Evolutionary conservation across 768 basidiomycete genomes (phyloP).

Genomic region (Xerocomellus dryophilus): DNA sequence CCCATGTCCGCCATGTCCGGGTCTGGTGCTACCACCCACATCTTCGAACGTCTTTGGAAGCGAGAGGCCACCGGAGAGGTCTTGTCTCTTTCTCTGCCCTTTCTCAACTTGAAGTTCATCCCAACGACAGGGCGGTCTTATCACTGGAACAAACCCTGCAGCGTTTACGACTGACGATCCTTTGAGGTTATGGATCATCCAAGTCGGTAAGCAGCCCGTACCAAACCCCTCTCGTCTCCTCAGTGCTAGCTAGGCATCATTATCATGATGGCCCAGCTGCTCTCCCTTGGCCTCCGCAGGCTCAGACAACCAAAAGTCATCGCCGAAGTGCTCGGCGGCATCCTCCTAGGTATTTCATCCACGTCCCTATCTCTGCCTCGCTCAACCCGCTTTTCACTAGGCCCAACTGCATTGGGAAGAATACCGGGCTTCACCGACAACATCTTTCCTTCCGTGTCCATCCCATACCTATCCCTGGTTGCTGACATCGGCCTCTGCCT

Average conservation of each 20-base stretch:
- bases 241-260: constrained; percentile 60
- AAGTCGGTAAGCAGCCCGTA: constrained; percentile 54
- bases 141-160: constrained; percentile 73
- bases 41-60: neutral
- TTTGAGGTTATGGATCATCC: constrained; percentile 71
- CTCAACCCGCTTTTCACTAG: constrained; percentile 4
- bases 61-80: constrained; percentile 28
- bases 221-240: neutral
- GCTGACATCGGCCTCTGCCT: constrained; percentile 87
- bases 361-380: constrained; percentile 32
- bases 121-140: constrained; percentile 60
- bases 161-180: constrained; percentile 65
- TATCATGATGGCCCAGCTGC: constrained; percentile 70
- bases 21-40: constrained; percentile 41
- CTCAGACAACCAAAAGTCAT: constrained; percentile 85
- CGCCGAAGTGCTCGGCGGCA: constrained; percentile 83
- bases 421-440: constrained; percentile 86
- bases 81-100: neutral
- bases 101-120: constrained; percentile 1
- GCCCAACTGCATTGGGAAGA: constrained; percentile 63
- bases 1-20: constrained; percentile 40
- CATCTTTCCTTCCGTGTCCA: constrained; percentile 73
- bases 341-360: constrained; percentile 65
- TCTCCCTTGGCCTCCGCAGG: constrained; percentile 69
- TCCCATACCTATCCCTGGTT: constrained; percentile 77